phyloP scores from a whole-genome alignment of 2,329 filamentous ascomycete species.

The Corynespora cassiicola region DNA sequence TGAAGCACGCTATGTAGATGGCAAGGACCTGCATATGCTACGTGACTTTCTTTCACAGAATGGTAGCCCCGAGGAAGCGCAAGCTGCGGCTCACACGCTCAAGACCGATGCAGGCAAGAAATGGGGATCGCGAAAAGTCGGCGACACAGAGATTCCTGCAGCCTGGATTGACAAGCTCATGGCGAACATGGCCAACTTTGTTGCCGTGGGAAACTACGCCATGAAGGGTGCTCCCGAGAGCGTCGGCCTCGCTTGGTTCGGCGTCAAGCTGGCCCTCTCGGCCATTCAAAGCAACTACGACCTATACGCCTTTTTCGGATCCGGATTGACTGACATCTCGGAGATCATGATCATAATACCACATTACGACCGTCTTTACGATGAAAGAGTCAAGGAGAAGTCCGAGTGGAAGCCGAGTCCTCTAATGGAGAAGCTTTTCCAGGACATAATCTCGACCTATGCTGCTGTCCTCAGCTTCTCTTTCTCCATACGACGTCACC shows the following conservation, averaged over 20 bases:
- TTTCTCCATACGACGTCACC: conserved; percentile 17
- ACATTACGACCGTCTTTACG: conserved; percentile 22
- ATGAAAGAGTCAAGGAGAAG: conserved; percentile 16
- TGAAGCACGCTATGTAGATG: too few species aligned
- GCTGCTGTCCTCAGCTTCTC: conserved; percentile 20
- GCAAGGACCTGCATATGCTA: too few species aligned
- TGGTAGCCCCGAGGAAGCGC: too few species aligned
- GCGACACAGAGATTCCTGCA: too few species aligned
- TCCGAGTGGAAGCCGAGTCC: conserved; percentile 14
- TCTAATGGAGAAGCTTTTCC: conserved; percentile 13
- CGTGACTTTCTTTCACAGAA: too few species aligned
- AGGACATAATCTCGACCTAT: conserved; percentile 14
- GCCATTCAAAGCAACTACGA: conserved; percentile 24
- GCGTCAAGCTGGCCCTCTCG: conserved; percentile 16
- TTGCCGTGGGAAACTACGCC: conserved; percentile 15
- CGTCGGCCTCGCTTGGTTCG: conserved; percentile 22
- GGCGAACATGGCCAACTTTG: conserved; percentile 20
- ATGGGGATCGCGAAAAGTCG: too few species aligned
- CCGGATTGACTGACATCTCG: conserved; percentile 16
- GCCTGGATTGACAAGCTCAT: too few species aligned
- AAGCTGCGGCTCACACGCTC: too few species aligned
- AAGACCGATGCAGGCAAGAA: too few species aligned
- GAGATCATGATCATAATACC: conserved; percentile 22
- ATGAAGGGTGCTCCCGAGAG: conserved; percentile 21
- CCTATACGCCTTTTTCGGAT: conserved; percentile 19